phyloP scores from a whole-genome alignment of 805 yeast genomes.

The Metschnikowia baotianmanensis region DNA sequence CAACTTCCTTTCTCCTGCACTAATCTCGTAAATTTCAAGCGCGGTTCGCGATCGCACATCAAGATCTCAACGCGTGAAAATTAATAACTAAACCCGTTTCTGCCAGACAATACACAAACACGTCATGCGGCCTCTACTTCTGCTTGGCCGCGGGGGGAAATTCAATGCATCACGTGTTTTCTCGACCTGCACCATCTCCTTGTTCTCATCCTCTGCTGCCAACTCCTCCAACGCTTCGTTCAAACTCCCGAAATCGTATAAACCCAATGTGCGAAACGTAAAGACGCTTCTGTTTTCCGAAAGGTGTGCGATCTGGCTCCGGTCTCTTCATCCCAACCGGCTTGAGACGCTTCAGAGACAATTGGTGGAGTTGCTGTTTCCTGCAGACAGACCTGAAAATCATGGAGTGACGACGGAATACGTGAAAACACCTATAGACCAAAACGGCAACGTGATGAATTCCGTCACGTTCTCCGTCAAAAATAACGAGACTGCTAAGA shows the following conservation, averaged over 20 bases:
- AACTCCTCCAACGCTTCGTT: constrained; percentile 2
- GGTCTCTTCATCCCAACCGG: constrained; percentile 24
- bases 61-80: no score
- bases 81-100: no score
- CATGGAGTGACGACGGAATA: constrained; percentile 19
- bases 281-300: constrained; percentile 13
- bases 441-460: constrained; percentile 30
- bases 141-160: no score
- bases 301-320: constrained; percentile 19
- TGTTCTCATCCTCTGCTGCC: no score
- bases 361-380: constrained; percentile 35
- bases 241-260: constrained; percentile 11
- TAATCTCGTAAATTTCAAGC: no score
- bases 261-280: constrained; percentile 12
- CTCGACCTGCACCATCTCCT: not conserved
- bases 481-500: constrained; percentile 22
- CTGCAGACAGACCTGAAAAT: constrained; percentile 23
- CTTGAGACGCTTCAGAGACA: constrained; percentile 33
- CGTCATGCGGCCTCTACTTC: no score
- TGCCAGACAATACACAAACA: no score
- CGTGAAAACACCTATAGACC: constrained; percentile 24
- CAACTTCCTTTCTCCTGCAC: no score
- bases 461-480: constrained; percentile 33
- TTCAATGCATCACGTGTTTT: not conserved
- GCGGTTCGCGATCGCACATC: no score